Evolutionary conservation across 768 basidiomycete genomes (phyloP).

Genomic region (Lyophyllum decastes): DNA sequence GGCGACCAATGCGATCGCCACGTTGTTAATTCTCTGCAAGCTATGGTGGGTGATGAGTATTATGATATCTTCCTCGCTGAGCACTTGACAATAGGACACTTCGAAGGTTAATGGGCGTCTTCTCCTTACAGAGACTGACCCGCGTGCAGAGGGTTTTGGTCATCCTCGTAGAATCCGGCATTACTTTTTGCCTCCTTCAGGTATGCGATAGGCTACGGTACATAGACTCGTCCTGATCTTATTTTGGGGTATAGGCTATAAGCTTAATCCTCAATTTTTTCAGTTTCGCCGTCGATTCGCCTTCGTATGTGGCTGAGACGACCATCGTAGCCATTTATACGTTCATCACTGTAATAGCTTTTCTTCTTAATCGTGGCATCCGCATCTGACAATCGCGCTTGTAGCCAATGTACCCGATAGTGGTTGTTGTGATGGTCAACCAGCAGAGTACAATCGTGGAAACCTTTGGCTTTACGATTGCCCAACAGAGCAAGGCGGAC

Average conservation of each 20-base stretch:
- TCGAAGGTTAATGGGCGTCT: not conserved
- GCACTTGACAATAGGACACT: not conserved
- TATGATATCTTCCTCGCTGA: not conserved
- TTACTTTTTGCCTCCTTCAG: not conserved
- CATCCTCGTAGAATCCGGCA: not conserved
- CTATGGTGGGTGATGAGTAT: not conserved
- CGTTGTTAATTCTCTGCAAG: not conserved
- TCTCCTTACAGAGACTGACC: not conserved
- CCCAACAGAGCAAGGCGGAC: not conserved
- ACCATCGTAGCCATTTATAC: not conserved
- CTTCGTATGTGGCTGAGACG: not conserved
- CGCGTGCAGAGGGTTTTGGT: not conserved
- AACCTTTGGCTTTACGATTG: not conserved
- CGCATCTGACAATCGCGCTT: not conserved
- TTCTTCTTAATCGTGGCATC: not conserved
- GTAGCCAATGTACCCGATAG: not conserved
- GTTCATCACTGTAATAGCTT: not conserved
- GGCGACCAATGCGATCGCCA: not conserved
- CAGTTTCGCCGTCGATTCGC: not conserved
- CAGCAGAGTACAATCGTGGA: not conserved
- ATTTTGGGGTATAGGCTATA: not conserved
- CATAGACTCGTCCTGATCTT: not conserved
- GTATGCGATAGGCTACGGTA: not conserved
- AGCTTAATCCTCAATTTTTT: not conserved
- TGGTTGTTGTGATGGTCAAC: not conserved